Evolutionary conservation across 441 rosid genomes (phyloP).

Genomic region (Isatis lusitanica): DNA sequence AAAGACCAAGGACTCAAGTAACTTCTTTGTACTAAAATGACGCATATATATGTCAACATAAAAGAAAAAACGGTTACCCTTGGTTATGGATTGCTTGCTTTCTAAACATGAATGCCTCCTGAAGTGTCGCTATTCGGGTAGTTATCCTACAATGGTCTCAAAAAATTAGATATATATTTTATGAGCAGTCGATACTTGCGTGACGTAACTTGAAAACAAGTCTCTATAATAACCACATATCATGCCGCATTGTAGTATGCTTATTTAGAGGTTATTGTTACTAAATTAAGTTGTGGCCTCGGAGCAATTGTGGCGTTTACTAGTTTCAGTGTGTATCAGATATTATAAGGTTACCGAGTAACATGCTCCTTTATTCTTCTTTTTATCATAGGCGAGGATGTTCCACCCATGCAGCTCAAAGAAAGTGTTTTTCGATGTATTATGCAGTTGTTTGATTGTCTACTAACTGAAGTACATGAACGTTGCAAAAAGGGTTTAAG

Average conservation of each 20-base stretch:
- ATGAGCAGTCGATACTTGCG: conserved; percentile 6
- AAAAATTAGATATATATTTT: not conserved
- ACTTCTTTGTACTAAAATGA: conserved; percentile 2
- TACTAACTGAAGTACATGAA: conserved; percentile 96
- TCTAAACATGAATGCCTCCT: not conserved
- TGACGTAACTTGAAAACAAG: not conserved
- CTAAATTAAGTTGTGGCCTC: not conserved
- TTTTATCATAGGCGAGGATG: conserved; percentile 77
- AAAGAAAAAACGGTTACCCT: not conserved
- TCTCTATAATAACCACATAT: not conserved
- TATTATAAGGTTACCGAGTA: conserved; percentile 12
- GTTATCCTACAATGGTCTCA: not conserved
- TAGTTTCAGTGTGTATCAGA: conserved; percentile 15
- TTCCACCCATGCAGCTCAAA: conserved; percentile 96
- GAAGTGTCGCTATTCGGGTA: not conserved
- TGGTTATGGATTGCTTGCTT: conserved; percentile 5
- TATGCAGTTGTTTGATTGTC: conserved; percentile 94
- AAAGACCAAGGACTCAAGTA: not conserved
- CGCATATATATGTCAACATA: not conserved
- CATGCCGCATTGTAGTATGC: conserved; percentile 1
- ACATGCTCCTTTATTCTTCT: conserved; percentile 1
- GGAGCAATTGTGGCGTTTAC: conserved; percentile 9
- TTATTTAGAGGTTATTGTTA: not conserved
- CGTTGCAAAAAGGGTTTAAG: conserved; percentile 98
- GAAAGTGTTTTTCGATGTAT: conserved; percentile 96